phyloP scores from a whole-genome alignment of 2,329 filamentous ascomycete species.

The Tolypocladium paradoxum region DNA sequence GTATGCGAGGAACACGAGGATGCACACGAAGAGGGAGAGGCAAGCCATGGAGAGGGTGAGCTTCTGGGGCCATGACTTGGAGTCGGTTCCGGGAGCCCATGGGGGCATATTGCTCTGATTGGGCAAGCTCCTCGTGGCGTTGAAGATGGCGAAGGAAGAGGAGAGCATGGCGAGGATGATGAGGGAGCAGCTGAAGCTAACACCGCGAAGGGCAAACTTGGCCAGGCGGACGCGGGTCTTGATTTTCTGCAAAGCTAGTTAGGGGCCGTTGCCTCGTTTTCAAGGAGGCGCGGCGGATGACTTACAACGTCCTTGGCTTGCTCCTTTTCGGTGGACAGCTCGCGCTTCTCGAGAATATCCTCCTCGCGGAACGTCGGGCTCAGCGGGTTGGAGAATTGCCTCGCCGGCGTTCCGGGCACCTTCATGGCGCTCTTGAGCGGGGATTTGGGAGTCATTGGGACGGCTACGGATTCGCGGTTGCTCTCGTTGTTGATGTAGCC shows the following conservation, averaged over 20 bases:
- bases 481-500: slow-evolving; percentile 61
- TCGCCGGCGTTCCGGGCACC: slow-evolving; percentile 70
- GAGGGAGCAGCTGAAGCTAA: slow-evolving; percentile 94
- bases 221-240: slow-evolving; percentile 86
- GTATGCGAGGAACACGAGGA: slow-evolving; percentile 76
- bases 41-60: slow-evolving; percentile 69
- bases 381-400: slow-evolving; percentile 62
- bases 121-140: slow-evolving; percentile 67
- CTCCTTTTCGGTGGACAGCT: slow-evolving; percentile 70
- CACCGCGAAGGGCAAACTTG: slow-evolving; percentile 86
- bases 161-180: slow-evolving; percentile 88
- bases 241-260: slow-evolving; percentile 55
- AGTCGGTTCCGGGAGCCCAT: slow-evolving; percentile 70
- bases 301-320: slow-evolving; percentile 82
- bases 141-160: slow-evolving; percentile 86
- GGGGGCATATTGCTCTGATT: slow-evolving; percentile 69
- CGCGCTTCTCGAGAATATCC: slow-evolving; percentile 73
- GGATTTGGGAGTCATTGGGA: slow-evolving; percentile 60
- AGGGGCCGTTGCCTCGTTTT: slow-evolving; percentile 8
- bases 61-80: slow-evolving; percentile 69
- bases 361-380: slow-evolving; percentile 91
- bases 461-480: slow-evolving; percentile 44
- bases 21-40: slow-evolving; percentile 67
- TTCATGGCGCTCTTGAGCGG: slow-evolving; percentile 86
- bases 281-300: slow-evolving; percentile 8